phyloP scores from a whole-genome alignment of 2,329 filamentous ascomycete species.

The Cladophialophora carrionii region DNA sequence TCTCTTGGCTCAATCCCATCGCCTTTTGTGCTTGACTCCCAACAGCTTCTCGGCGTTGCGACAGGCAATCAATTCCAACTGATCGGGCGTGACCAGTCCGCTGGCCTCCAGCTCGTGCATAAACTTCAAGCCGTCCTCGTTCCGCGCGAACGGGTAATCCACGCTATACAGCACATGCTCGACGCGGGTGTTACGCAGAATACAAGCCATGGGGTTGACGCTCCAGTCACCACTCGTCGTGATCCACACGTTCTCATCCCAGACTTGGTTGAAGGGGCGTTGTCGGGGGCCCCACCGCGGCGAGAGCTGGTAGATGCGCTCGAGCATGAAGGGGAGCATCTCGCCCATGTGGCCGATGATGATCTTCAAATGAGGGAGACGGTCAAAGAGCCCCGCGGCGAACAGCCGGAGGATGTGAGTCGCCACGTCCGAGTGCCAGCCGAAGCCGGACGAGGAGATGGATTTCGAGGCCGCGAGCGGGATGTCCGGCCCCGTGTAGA shows the following conservation, averaged over 20 bases:
- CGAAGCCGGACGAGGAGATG: conserved; percentile 26
- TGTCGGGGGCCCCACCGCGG: conserved; percentile 35
- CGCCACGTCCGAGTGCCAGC: conserved; percentile 47
- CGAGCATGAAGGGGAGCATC: conserved; percentile 59
- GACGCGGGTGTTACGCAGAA: conserved; percentile 44
- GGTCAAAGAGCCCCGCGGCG: conserved; percentile 59
- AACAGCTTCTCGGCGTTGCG: conserved; percentile 58
- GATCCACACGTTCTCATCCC: conserved; percentile 60
- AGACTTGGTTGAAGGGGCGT: conserved; percentile 54
- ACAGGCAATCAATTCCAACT: conserved; percentile 56
- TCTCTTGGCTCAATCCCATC: conserved; percentile 7
- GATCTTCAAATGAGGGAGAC: conserved; percentile 58
- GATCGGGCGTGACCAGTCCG: conserved; percentile 54
- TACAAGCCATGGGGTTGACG: conserved; percentile 51
- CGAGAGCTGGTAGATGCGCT: conserved; percentile 34
- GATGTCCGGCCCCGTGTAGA: conserved; percentile 43
- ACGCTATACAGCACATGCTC: conserved; percentile 61
- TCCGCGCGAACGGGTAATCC: conserved; percentile 61
- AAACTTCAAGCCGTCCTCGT: conserved; percentile 54
- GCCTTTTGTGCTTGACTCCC: conserved; percentile 19
- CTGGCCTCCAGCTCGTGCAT: conserved; percentile 56
- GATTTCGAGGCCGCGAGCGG: conserved; percentile 17
- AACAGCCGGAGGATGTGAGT: conserved; percentile 51
- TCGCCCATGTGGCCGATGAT: conserved; percentile 59
- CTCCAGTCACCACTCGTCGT: conserved; percentile 61